Evolutionary conservation across 208 protist species (phyloP).

Genomic region (Strigomonas galati): DNA sequence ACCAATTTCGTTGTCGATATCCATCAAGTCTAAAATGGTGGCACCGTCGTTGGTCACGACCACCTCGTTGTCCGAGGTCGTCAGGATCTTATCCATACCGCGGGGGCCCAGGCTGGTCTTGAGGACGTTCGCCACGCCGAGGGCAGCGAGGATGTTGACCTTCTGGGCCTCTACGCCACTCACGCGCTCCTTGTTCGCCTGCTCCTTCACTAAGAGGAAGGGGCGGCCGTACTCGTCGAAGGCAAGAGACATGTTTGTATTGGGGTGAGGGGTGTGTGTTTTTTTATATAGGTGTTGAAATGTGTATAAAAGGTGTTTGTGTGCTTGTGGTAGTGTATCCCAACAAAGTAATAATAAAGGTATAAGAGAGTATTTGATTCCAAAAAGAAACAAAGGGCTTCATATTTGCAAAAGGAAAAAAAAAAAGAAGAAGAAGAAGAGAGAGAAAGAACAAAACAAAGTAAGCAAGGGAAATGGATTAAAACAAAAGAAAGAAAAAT

Average conservation of each 20-base stretch:
- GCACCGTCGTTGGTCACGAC: conserved; percentile 99
- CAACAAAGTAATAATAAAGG: conserved; percentile 1
- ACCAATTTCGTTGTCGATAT: conserved; percentile 99
- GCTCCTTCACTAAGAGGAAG: conserved; percentile 99
- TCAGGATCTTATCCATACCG: conserved; percentile 98
- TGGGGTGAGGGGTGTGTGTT: neutral
- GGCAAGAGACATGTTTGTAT: conserved; percentile 89
- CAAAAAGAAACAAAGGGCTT: conserved; percentile 4
- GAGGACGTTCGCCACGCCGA: conserved; percentile 96
- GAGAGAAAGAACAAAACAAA: neutral
- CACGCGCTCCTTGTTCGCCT: conserved; percentile 94
- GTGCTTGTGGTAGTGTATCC: neutral
- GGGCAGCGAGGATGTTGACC: conserved; percentile 98
- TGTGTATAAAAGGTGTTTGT: neutral
- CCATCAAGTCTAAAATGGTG: conserved; percentile 98
- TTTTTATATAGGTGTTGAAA: neutral
- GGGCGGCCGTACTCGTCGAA: conserved; percentile 99
- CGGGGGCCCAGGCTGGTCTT: conserved; percentile 97
- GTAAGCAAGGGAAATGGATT: neutral
- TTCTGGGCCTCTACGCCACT: conserved; percentile 98
- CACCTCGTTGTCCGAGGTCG: conserved; percentile 98
- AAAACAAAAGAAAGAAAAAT: neutral
- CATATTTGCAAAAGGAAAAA: neutral
- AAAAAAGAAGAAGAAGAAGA: neutral
- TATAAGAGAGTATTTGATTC: conserved; percentile 1